Conservation (phyloP, 148 eudicot genomes). For the Arbutus unedo region DNA sequence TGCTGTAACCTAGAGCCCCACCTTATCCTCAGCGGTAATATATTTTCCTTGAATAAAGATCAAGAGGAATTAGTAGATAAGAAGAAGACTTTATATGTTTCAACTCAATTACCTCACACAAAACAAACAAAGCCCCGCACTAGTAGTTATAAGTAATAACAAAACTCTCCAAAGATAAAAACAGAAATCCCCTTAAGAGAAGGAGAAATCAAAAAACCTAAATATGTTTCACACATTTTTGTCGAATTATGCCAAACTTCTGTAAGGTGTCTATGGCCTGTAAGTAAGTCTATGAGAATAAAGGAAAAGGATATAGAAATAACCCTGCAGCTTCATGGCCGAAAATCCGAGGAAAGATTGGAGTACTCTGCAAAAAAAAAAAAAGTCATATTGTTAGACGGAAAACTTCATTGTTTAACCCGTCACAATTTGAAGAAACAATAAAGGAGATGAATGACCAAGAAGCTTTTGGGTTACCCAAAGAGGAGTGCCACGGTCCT, state of each 20-base stretch:
- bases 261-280: not conserved
- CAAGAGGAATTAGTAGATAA: not conserved
- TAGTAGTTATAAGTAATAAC: not conserved
- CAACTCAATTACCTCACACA: not conserved
- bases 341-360: slow-evolving; percentile 82
- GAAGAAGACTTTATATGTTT: not conserved
- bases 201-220: not conserved
- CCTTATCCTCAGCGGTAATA: not conserved
- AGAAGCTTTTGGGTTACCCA: not conserved
- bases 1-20: not conserved
- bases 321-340: slow-evolving; percentile 99
- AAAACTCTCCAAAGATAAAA: not conserved
- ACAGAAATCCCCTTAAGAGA: not conserved
- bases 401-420: not conserved
- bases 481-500: too few relatives aligned
- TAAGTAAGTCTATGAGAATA: not conserved
- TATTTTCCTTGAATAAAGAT: not conserved
- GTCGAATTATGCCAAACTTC: not conserved
- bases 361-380: slow-evolving; percentile 49
- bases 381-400: slow-evolving; percentile 9
- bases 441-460: not conserved
- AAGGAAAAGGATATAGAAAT: slow-evolving; percentile 12
- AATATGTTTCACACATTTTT: not conserved
- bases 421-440: not conserved
- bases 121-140: not conserved